A percentile compares a stretch with the other conserved stretches of the same genome.
Conservation (phyloP, 352 stramenopile genomes). For the Phytophthora meadii region DNA sequence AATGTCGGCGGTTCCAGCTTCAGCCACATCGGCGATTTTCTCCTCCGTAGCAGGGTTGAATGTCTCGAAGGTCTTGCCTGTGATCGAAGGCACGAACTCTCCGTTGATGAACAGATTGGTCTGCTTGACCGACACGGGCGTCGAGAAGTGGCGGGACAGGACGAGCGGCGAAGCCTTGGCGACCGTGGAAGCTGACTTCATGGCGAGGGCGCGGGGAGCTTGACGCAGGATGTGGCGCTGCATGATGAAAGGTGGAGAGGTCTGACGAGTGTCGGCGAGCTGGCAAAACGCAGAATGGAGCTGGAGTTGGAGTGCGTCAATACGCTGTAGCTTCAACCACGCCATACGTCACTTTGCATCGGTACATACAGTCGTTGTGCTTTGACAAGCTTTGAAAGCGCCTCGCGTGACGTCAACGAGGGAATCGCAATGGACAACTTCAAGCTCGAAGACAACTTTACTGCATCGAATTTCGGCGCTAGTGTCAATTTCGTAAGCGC, state of each 20-base stretch:
- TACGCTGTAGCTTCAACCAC: slow-evolving; percentile 29
- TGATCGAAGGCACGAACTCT: slow-evolving; percentile 77
- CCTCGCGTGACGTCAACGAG: slow-evolving; percentile 22
- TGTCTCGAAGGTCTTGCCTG: slow-evolving; percentile 78
- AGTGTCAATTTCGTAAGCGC: slow-evolving; percentile 21
- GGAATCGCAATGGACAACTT: slow-evolving; percentile 27
- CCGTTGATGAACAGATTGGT: slow-evolving; percentile 89
- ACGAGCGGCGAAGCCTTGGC: slow-evolving; percentile 26
- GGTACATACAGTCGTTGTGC: neutral
- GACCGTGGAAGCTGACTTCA: slow-evolving; percentile 22
- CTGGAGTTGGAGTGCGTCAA: slow-evolving; percentile 5
- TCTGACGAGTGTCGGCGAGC: slow-evolving; percentile 12
- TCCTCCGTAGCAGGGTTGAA: slow-evolving; percentile 87
- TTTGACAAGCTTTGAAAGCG: slow-evolving; percentile 23
- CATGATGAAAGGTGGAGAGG: slow-evolving; percentile 29
- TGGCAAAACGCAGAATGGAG: slow-evolving; percentile 34
- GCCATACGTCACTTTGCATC: too few relatives aligned
- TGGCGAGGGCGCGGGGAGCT: slow-evolving; percentile 25
- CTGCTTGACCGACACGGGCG: slow-evolving; percentile 55
- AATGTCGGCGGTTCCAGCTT: slow-evolving; percentile 70
- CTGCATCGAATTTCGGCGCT: neutral
- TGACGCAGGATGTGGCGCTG: slow-evolving; percentile 62
- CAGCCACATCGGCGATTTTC: slow-evolving; percentile 73
- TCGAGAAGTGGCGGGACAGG: slow-evolving; percentile 48
- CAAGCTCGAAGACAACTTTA: slow-evolving; percentile 1